Evolutionary conservation across 768 basidiomycete species (phyloP).

Genomic region (Tricholoma flavovirens): DNA sequence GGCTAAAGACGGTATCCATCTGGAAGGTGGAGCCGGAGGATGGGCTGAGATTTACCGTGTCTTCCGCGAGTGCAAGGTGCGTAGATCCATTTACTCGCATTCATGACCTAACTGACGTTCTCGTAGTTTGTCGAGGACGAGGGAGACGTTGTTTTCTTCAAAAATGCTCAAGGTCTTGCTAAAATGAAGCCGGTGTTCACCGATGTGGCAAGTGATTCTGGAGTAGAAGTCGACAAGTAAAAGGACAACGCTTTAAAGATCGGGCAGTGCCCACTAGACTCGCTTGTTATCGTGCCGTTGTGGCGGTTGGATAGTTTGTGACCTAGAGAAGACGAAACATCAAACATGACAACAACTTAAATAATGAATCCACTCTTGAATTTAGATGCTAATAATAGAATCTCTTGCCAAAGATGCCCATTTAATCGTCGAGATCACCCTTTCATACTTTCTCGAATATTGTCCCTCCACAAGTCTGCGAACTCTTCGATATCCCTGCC

Average conservation of each 20-base stretch:
- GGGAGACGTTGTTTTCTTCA: conserved; percentile 87
- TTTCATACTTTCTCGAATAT: conserved; percentile 33
- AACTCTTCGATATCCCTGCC: conserved; percentile 74
- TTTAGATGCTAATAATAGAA: not conserved
- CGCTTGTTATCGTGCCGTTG: too few relatives aligned
- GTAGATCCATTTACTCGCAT: not conserved
- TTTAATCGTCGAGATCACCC: not conserved
- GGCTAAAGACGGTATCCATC: conserved; percentile 51
- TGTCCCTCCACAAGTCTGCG: conserved; percentile 55
- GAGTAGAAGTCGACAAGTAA: conserved; percentile 48
- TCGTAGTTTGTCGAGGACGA: conserved; percentile 87
- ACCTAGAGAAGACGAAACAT: not conserved
- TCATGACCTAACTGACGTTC: not conserved
- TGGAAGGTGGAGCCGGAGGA: conserved; percentile 70
- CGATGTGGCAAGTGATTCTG: conserved; percentile 55
- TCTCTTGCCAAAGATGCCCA: not conserved
- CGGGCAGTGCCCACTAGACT: not conserved
- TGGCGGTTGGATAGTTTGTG: not conserved
- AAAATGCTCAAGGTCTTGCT: conserved; percentile 79
- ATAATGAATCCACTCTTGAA: not conserved
- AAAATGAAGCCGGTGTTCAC: conserved; percentile 57
- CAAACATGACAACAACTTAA: not conserved
- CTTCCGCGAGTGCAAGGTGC: conserved; percentile 70
- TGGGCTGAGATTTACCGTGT: conserved; percentile 80
- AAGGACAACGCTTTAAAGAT: not conserved